A percentile compares a stretch with the other conserved stretches of the same genome.
Evolutionary conservation across 169 alveolate species (phyloP).

Genomic region (Plasmodium gonderi): DNA sequence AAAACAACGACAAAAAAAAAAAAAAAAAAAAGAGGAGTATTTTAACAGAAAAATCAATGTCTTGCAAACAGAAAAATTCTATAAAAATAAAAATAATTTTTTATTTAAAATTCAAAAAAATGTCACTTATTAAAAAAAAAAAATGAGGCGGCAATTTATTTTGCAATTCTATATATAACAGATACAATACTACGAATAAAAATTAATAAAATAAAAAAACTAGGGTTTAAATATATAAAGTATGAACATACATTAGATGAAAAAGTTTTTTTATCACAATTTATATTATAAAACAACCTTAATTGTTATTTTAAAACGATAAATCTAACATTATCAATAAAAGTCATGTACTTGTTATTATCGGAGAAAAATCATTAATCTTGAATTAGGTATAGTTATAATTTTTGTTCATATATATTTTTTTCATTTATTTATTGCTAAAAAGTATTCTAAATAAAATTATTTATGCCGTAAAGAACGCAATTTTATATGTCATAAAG

Average conservation of each 20-base stretch:
- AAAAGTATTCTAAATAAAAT: no score
- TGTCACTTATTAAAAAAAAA: neutral
- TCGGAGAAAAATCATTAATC: no score
- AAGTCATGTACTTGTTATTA: no score
- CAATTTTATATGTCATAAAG: no score
- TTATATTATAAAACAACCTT: neutral
- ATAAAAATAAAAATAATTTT: neutral
- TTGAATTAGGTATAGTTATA: no score
- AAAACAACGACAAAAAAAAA: neutral
- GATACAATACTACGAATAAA: neutral
- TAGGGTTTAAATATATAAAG: neutral
- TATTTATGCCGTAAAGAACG: no score
- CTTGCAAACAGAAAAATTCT: neutral
- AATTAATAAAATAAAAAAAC: neutral
- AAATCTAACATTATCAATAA: no score
- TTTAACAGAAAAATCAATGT: neutral
- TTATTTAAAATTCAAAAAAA: neutral
- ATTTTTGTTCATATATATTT: no score
- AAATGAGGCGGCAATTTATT: neutral
- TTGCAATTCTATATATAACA: neutral
- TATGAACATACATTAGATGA: neutral
- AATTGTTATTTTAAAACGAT: neutral
- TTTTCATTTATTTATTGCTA: no score
- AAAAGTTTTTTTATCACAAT: neutral
- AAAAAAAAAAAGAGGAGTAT: neutral